Conservation (phyloP, 306 rosid species). For the Ochetophila trinervis region DNA sequence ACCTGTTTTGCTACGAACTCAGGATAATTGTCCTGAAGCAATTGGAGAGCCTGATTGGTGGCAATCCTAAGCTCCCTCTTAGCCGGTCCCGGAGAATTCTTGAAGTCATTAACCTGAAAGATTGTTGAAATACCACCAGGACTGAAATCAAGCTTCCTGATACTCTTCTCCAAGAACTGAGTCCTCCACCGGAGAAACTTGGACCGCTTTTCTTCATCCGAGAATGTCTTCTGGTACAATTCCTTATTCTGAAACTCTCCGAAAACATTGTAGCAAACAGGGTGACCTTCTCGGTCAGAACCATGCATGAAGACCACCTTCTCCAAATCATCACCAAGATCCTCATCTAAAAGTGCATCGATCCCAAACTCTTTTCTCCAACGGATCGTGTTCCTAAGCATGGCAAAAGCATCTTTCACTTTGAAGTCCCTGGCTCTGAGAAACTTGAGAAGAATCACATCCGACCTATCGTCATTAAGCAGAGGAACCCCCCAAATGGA, state of each 20-base stretch:
- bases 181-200: conserved; percentile 75
- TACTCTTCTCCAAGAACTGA: conserved; percentile 81
- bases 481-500: conserved; percentile 86
- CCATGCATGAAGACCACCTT: conserved; percentile 93
- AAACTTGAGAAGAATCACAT: conserved; percentile 79
- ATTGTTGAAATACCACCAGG: conserved; percentile 67
- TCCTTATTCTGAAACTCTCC: conserved; percentile 95
- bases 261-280: conserved; percentile 83
- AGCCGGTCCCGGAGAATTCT: conserved; percentile 78
- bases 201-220: conserved; percentile 47
- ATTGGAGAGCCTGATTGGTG: conserved; percentile 76
- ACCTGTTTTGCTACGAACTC: conserved; percentile 96
- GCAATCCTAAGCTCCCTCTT: conserved; percentile 73
- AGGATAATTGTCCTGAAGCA: conserved; percentile 94
- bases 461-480: conserved; percentile 64
- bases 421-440: conserved; percentile 82
- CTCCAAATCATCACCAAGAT: conserved; percentile 76
- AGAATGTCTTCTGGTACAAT: conserved; percentile 59
- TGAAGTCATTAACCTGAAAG: conserved; percentile 81
- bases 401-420: conserved; percentile 54
- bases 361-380: conserved; percentile 80
- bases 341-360: conserved; percentile 54
- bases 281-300: conserved; percentile 52
- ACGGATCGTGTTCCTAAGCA: conserved; percentile 60
- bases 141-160: conserved; percentile 69